Evolutionary conservation across 2,329 filamentous ascomycete genomes (phyloP).

Genomic region (Tolypocladium sp.): DNA sequence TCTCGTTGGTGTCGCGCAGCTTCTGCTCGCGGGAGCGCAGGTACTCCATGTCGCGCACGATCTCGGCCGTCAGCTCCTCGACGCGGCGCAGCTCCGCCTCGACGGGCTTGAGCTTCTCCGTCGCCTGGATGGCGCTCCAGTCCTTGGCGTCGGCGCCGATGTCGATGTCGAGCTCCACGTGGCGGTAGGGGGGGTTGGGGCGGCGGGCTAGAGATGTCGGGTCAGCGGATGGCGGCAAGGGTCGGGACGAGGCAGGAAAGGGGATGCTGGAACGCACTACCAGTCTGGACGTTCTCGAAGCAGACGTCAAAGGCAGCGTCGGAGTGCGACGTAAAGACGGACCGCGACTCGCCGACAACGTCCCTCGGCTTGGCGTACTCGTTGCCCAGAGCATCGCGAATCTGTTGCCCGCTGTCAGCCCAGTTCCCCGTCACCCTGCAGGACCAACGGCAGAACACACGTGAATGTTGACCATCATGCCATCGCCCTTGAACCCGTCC

Average conservation of each 20-base stretch:
- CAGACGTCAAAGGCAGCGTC: slow-evolving; percentile 95
- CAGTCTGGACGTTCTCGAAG: slow-evolving; percentile 75
- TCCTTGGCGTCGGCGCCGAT: slow-evolving; percentile 96
- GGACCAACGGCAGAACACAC: slow-evolving; percentile 39
- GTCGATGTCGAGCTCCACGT: slow-evolving; percentile 87
- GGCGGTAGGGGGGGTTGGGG: slow-evolving; percentile 47
- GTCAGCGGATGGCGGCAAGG: not conserved
- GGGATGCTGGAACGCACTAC: slow-evolving; percentile 44
- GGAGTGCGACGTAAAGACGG: slow-evolving; percentile 85
- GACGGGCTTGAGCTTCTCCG: slow-evolving; percentile 95
- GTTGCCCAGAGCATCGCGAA: slow-evolving; percentile 90
- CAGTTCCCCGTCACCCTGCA: not conserved
- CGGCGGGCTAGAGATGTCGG: slow-evolving; percentile 17
- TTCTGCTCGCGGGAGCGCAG: slow-evolving; percentile 84
- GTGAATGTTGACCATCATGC: slow-evolving; percentile 88
- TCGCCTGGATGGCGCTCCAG: slow-evolving; percentile 92
- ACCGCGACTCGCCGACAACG: slow-evolving; percentile 82
- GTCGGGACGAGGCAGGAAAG: not conserved
- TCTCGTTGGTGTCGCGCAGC: slow-evolving; percentile 97
- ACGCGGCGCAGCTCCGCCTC: slow-evolving; percentile 90
- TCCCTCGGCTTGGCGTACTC: slow-evolving; percentile 91
- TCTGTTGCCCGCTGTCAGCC: slow-evolving; percentile 44
- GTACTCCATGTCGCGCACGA: slow-evolving; percentile 95
- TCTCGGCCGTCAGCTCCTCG: slow-evolving; percentile 81
- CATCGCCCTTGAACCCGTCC: slow-evolving; percentile 80